Evolutionary conservation across 164 flowering plant genomes (phyloP).

Genomic region (Vitis rotundifolia): DNA sequence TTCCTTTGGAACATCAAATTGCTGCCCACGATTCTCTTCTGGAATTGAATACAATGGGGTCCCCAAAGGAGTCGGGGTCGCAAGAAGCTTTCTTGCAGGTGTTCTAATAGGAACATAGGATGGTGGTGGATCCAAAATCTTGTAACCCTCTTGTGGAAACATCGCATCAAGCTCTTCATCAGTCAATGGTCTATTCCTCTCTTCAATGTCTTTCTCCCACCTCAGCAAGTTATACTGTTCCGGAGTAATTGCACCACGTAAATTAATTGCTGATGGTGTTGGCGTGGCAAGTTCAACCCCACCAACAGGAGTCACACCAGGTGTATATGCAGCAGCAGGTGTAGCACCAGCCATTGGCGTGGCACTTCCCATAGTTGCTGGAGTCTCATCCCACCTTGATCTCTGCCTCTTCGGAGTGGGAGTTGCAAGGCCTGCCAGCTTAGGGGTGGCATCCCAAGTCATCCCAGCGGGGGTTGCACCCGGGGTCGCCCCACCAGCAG

Average conservation of each 20-base stretch:
- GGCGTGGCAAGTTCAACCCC: conserved; percentile 87
- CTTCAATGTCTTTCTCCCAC: conserved; percentile 99
- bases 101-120: conserved; percentile 95
- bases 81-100: conserved; percentile 95
- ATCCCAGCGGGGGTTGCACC: conserved; percentile 97
- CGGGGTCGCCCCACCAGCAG: conserved; percentile 84
- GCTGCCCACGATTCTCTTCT: conserved; percentile 94
- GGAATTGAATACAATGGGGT: conserved; percentile 91
- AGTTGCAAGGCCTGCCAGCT: conserved; percentile 81
- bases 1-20: conserved; percentile 92
- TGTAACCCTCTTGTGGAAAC: conserved; percentile 94
- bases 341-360: conserved; percentile 89
- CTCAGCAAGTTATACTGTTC: conserved; percentile 89
- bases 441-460: conserved; percentile 99
- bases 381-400: conserved; percentile 99
- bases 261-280: conserved; percentile 68
- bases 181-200: conserved; percentile 89
- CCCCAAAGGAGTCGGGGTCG: conserved; percentile 91
- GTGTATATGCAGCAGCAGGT: conserved; percentile 76
- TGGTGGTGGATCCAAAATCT: conserved; percentile 90
- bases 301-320: conserved; percentile 95
- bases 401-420: conserved; percentile 96
- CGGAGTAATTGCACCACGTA: conserved; percentile 79
- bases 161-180: conserved; percentile 97
- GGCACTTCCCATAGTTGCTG: conserved; percentile 91